Conservation (phyloP, 2,329 filamentous ascomycete species). For the Fusarium mangiferae region DNA sequence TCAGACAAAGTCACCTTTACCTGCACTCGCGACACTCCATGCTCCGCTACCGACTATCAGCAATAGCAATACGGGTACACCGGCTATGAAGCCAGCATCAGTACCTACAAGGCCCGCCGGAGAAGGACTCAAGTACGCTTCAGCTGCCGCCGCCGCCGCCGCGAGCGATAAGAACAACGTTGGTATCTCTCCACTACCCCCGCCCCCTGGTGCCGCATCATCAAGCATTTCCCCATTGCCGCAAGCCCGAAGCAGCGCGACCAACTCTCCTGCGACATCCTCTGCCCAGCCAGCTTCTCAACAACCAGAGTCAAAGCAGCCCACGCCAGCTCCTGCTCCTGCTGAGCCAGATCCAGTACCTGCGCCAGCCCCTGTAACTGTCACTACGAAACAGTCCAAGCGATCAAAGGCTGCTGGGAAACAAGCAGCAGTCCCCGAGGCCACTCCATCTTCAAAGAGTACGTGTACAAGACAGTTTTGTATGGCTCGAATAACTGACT, state of each 20-base stretch:
- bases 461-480: conserved; percentile 18
- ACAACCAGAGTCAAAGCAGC: conserved; percentile 49
- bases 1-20: conserved; percentile 92
- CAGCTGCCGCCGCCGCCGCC: conserved; percentile 91
- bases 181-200: conserved; percentile 91
- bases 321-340: conserved; percentile 45
- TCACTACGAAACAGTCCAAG: conserved; percentile 49
- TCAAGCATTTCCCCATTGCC: conserved; percentile 61
- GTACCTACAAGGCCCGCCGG: conserved; percentile 85
- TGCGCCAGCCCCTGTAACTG: conserved; percentile 39
- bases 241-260: conserved; percentile 65
- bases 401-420: conserved; percentile 59
- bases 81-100: conserved; percentile 91
- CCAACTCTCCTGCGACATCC: conserved; percentile 63
- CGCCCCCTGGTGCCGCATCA: conserved; percentile 74
- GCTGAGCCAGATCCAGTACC: conserved; percentile 31
- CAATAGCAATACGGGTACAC: conserved; percentile 65
- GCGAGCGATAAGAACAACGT: conserved; percentile 88
- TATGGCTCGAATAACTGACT: conserved; percentile 13
- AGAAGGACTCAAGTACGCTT: conserved; percentile 95
- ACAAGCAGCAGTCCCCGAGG: conserved; percentile 54
- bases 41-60: conserved; percentile 72
- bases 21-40: conserved; percentile 91
- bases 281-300: conserved; percentile 59
- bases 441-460: conserved; percentile 59